Evolutionary conservation across 2,329 filamentous ascomycete species (phyloP).

Genomic region (Aspergillus cejpii): DNA sequence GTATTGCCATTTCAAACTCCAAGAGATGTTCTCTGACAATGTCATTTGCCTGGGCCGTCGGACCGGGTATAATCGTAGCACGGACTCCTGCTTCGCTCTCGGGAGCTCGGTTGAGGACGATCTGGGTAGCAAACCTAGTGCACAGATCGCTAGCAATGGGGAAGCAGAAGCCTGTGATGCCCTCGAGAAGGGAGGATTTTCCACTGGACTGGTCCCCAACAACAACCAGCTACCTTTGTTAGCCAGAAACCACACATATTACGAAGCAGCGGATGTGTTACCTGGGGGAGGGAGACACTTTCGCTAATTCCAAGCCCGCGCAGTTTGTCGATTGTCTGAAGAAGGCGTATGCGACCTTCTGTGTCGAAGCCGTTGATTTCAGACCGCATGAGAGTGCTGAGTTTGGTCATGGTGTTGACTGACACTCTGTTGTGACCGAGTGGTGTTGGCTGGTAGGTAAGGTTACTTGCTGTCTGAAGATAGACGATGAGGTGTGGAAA

Average conservation of each 20-base stretch:
- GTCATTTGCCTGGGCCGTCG: slow-evolving; percentile 14
- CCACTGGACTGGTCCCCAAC: slow-evolving; percentile 33
- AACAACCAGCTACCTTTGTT: slow-evolving; percentile 25
- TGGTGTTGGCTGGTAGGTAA: background rate
- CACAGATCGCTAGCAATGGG: slow-evolving; percentile 26
- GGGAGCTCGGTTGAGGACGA: slow-evolving; percentile 21
- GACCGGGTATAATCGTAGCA: slow-evolving; percentile 31
- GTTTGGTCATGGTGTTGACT: background rate
- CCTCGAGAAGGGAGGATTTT: slow-evolving; percentile 30
- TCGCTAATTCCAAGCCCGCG: slow-evolving; percentile 26
- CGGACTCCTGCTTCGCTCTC: slow-evolving; percentile 12
- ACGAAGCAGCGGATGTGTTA: slow-evolving; percentile 5
- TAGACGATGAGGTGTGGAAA: background rate
- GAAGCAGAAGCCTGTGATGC: slow-evolving; percentile 26
- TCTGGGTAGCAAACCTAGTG: slow-evolving; percentile 30
- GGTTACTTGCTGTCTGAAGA: too few species aligned
- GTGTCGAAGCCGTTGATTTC: slow-evolving; percentile 24
- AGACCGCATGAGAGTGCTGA: background rate
- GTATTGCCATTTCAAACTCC: slow-evolving; percentile 11
- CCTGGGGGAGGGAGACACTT: slow-evolving; percentile 27
- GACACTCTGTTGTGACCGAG: background rate
- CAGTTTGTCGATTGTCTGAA: slow-evolving; percentile 23
- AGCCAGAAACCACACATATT: background rate
- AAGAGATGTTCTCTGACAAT: slow-evolving; percentile 12
- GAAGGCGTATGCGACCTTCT: slow-evolving; percentile 10